Evolutionary conservation across 257 asterid genomes (phyloP).

Genomic region (Euphrasia confusa): DNA sequence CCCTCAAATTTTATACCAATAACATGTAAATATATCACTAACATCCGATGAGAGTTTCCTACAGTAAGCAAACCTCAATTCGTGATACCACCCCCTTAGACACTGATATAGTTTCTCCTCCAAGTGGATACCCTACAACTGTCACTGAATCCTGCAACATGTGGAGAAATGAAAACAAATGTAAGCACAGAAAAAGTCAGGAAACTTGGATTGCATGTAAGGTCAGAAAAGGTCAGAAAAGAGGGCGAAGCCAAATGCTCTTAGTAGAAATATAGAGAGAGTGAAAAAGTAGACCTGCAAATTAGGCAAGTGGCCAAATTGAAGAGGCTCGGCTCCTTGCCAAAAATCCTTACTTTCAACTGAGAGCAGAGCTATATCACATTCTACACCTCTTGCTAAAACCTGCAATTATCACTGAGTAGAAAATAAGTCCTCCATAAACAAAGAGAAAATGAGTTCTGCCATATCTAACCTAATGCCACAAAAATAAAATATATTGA

Average conservation of each 20-base stretch:
- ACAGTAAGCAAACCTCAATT: slow-evolving; percentile 68
- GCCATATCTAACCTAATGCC: not conserved
- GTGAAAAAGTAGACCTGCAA: slow-evolving; percentile 52
- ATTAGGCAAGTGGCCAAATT: slow-evolving; percentile 66
- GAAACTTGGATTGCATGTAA: slow-evolving; percentile 1
- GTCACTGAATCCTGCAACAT: slow-evolving; percentile 80
- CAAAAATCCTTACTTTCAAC: slow-evolving; percentile 79
- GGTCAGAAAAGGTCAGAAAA: not conserved
- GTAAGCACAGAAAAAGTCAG: slow-evolving; percentile 12
- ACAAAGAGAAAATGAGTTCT: slow-evolving; percentile 11
- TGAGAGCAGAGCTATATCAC: slow-evolving; percentile 85
- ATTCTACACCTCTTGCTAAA: slow-evolving; percentile 83
- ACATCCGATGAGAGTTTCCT: slow-evolving; percentile 17
- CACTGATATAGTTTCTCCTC: slow-evolving; percentile 97
- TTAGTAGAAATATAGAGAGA: slow-evolving; percentile 15
- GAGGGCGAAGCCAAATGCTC: slow-evolving; percentile 8
- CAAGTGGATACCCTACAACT: slow-evolving; percentile 97
- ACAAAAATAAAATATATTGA: not conserved
- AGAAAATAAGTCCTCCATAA: slow-evolving; percentile 17
- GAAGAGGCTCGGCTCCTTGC: slow-evolving; percentile 80
- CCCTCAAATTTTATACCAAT: not conserved
- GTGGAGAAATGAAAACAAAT: slow-evolving; percentile 2
- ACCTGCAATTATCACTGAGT: slow-evolving; percentile 46
- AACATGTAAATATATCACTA: not conserved
- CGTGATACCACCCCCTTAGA: slow-evolving; percentile 97